Evolutionary conservation across 78 protist species (phyloP).

Genomic region (Dictyostelium discoideum): dicty_2.7 NC_007091.3:3884001-3884500

Average conservation of each 20-base stretch:
- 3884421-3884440: neutral
- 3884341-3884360: neutral
- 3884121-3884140: neutral
- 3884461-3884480: neutral
- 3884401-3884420: neutral
- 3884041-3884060: neutral
- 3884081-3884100: neutral
- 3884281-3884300: neutral
- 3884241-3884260: neutral
- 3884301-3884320: neutral
- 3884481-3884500: neutral
- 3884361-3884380: neutral
- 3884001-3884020: neutral
- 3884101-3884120: neutral
- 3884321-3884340: neutral
- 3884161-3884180: conserved; percentile 3
- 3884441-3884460: neutral
- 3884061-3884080: neutral
- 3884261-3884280: neutral
- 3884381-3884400: neutral
- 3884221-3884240: neutral
- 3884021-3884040: neutral
- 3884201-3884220: neutral
- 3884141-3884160: neutral
- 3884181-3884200: conserved; percentile 8